phyloP scores from a whole-genome alignment of 202 grass and related monocot species.

The Musa balbisiana region DNA sequence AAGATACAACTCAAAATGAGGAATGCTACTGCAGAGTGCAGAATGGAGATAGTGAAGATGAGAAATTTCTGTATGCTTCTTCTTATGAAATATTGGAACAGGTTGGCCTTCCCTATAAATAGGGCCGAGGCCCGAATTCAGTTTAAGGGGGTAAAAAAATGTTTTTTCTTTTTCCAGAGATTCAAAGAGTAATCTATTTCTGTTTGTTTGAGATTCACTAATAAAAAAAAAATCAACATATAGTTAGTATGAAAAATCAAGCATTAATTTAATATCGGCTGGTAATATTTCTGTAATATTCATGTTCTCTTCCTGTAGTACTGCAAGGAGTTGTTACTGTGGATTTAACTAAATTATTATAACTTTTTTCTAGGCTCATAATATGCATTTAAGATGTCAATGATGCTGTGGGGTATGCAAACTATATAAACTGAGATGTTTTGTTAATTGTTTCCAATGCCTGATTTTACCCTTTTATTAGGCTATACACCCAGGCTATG shows the following conservation, averaged over 20 bases:
- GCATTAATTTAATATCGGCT: not conserved
- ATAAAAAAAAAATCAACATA: too few species aligned
- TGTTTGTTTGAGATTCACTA: not conserved
- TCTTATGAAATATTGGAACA: not conserved
- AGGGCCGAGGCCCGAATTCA: not conserved
- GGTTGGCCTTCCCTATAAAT: not conserved
- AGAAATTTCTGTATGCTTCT: not conserved
- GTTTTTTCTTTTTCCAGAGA: too few species aligned
- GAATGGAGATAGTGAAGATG: too few species aligned
- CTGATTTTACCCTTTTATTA: slow-evolving; percentile 17
- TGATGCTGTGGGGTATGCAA: not conserved
- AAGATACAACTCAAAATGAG: too few species aligned
- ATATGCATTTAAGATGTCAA: not conserved
- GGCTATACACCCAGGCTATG: slow-evolving; percentile 91
- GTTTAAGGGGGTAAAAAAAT: too few species aligned
- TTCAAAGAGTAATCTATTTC: too few species aligned
- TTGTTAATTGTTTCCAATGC: not conserved
- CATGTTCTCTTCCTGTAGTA: not conserved
- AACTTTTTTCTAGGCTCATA: not conserved
- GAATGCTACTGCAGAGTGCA: too few species aligned
- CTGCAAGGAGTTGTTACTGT: not conserved
- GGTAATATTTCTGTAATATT: not conserved
- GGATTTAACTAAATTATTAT: not conserved
- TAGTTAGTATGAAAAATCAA: too few species aligned
- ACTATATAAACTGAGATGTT: not conserved